These are phyloP conservation scores for Neurospora sp. DNA, from an alignment of 495 filamentous ascomycete species.

Conservation along the genomic window DNA sequence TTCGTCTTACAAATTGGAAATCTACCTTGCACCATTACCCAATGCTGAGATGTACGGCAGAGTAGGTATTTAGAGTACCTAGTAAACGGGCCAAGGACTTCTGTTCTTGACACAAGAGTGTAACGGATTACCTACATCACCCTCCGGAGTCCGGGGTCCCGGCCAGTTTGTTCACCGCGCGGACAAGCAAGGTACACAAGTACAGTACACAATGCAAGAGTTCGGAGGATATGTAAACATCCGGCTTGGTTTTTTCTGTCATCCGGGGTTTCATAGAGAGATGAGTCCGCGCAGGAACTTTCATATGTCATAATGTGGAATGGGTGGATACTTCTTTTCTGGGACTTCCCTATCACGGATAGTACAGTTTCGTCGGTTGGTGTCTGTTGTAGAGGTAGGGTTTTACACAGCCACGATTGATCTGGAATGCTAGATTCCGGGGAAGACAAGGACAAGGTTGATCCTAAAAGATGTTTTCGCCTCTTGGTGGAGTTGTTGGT, in stretches of 20 bases:
- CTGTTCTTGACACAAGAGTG: too few relatives aligned
- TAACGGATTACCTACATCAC: neutral
- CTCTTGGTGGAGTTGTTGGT: neutral
- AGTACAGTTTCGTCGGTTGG: neutral
- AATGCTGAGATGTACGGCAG: neutral
- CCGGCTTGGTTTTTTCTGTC: neutral
- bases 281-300: neutral
- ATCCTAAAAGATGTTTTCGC: neutral
- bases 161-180: neutral
- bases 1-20: neutral
- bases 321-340: neutral
- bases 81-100: neutral
- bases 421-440: neutral
- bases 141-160: neutral
- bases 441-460: neutral
- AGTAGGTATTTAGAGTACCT: neutral
- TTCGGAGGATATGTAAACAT: neutral
- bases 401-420: neutral
- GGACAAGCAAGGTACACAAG: neutral
- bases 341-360: neutral
- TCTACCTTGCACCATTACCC: neutral
- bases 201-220: neutral
- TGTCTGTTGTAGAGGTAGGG: neutral
- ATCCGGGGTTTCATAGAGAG: neutral
- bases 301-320: neutral